Conservation (phyloP, 331 rosid genomes). For the Ulmus americana region DNA sequence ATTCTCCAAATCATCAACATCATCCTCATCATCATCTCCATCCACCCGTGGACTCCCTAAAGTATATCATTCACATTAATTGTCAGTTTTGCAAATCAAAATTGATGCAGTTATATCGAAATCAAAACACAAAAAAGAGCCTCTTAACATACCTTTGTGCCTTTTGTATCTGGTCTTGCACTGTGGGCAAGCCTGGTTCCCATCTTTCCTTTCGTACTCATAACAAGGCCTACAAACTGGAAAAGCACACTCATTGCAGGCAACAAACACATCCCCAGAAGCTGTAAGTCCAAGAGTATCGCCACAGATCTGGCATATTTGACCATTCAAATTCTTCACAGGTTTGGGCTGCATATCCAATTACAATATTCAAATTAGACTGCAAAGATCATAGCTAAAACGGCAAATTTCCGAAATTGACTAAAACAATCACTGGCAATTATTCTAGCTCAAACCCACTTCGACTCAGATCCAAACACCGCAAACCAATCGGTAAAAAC, state of each 20-base stretch:
- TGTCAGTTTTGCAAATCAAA: conserved; percentile 6
- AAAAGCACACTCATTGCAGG: conserved; percentile 92
- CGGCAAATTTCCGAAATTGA: not conserved
- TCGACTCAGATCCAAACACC: conserved; percentile 27
- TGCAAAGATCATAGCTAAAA: too few relatives aligned
- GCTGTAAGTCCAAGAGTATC: conserved; percentile 68
- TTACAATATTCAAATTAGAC: conserved; percentile 11
- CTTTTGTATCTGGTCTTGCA: conserved; percentile 96
- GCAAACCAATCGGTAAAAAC: not conserved
- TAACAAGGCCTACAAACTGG: conserved; percentile 95
- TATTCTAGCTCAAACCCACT: not conserved
- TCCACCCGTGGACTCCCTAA: conserved; percentile 93
- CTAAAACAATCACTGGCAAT: not conserved
- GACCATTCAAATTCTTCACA: conserved; percentile 63
- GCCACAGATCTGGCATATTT: conserved; percentile 87
- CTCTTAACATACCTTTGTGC: conserved; percentile 59
- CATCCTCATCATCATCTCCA: conserved; percentile 92
- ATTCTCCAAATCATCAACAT: conserved; percentile 77
- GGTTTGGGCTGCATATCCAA: conserved; percentile 64
- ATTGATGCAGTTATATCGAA: not conserved
- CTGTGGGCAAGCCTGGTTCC: conserved; percentile 84
- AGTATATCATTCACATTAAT: conserved; percentile 23
- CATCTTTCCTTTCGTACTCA: conserved; percentile 87
- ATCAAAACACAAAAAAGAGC: not conserved
- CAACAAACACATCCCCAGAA: conserved; percentile 76